Evolutionary conservation across 306 rosid species (phyloP).

Genomic region (Cucurbita argyrosperma): DNA sequence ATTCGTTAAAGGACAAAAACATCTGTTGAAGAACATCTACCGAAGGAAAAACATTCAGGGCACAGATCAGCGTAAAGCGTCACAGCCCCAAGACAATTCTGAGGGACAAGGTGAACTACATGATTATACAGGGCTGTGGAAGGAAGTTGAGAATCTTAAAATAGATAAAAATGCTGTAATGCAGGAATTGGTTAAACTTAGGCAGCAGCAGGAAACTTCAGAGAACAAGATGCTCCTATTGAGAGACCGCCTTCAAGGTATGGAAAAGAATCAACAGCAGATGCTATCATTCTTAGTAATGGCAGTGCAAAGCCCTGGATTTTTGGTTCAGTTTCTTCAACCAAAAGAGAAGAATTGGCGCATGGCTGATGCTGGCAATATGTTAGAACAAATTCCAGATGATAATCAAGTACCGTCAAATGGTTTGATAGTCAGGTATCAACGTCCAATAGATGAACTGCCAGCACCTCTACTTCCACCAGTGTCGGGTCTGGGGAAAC

Average conservation of each 20-base stretch:
- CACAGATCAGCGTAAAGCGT: slow-evolving; percentile 36
- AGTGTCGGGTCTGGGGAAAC: slow-evolving; percentile 15
- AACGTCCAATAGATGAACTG: slow-evolving; percentile 35
- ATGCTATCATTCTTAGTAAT: slow-evolving; percentile 85
- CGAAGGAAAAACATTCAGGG: slow-evolving; percentile 57
- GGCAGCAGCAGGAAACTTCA: slow-evolving; percentile 71
- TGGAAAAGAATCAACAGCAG: slow-evolving; percentile 93
- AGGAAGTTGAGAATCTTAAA: slow-evolving; percentile 79
- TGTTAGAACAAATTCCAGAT: slow-evolving; percentile 30
- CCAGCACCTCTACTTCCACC: slow-evolving; percentile 18
- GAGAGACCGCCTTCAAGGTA: slow-evolving; percentile 59
- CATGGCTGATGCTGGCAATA: slow-evolving; percentile 33
- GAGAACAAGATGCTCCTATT: slow-evolving; percentile 44
- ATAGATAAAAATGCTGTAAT: slow-evolving; percentile 42
- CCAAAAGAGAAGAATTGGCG: slow-evolving; percentile 80
- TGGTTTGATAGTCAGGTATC: slow-evolving; percentile 54
- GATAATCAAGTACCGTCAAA: slow-evolving; percentile 27
- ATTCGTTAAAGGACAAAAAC: slow-evolving; percentile 61
- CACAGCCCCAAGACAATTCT: slow-evolving; percentile 22
- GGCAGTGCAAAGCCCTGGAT: slow-evolving; percentile 86
- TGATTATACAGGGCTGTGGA: slow-evolving; percentile 29
- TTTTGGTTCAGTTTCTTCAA: slow-evolving; percentile 61
- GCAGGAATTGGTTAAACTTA: slow-evolving; percentile 71
- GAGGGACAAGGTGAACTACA: slow-evolving; percentile 23
- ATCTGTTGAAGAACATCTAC: slow-evolving; percentile 50